These are phyloP conservation scores for Lotus japonicus DNA, from an alignment of 306 rosid genomes.

Conservation along the genomic window DNA sequence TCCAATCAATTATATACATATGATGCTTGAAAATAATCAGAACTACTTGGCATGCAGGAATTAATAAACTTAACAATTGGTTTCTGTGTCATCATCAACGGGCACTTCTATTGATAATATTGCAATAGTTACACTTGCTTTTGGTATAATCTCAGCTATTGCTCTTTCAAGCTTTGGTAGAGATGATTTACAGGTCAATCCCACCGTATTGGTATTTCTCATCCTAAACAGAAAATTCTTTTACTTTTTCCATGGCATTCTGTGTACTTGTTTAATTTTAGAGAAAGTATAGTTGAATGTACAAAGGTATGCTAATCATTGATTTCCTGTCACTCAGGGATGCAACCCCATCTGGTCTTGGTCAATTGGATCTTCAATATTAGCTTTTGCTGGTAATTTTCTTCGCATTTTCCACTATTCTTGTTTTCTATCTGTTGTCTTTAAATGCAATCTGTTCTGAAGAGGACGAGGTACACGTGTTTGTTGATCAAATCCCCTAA, in stretches of 20 bases:
- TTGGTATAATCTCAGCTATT: conserved; percentile 12
- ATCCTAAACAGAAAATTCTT: conserved; percentile 9
- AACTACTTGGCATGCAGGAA: background rate
- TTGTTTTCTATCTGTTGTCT: conserved; percentile 27
- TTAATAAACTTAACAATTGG: background rate
- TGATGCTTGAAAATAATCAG: background rate
- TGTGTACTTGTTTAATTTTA: conserved; percentile 29
- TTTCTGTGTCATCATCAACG: conserved; percentile 1
- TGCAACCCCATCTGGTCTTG: conserved; percentile 12
- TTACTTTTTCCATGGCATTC: conserved; percentile 26
- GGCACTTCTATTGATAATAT: conserved; percentile 13
- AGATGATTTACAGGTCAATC: conserved; percentile 26
- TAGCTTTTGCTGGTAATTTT: conserved; percentile 23
- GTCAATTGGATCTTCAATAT: conserved; percentile 10
- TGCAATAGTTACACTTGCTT: conserved; percentile 7
- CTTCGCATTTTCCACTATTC: conserved; percentile 14
- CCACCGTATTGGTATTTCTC: conserved; percentile 14
- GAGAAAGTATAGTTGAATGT: conserved; percentile 31
- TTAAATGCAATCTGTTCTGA: conserved; percentile 53
- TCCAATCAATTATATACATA: background rate
- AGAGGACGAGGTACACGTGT: conserved; percentile 66
- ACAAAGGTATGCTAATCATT: conserved; percentile 28
- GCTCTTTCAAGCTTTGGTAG: conserved; percentile 28
- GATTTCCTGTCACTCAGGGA: conserved; percentile 31
- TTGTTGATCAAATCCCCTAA: conserved; percentile 80